These are phyloP conservation scores for Stipa capillata DNA, from an alignment of 176 grass and related monocot species.

Conservation along the genomic window DNA sequence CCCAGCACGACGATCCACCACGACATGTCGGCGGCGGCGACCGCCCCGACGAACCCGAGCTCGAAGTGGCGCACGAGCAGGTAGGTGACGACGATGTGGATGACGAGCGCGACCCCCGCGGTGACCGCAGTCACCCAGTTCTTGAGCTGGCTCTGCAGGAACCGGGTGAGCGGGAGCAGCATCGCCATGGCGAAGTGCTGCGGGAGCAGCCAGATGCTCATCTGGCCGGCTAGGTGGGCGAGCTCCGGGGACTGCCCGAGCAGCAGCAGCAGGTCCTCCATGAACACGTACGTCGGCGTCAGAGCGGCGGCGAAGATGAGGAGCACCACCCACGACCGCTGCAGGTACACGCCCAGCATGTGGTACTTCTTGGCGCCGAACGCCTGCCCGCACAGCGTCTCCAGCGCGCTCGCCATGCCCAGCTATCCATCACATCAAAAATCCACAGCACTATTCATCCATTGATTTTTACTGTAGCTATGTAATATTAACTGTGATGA, in stretches of 20 bases:
- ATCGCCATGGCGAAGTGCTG: constrained; percentile 56
- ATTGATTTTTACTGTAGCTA: no score
- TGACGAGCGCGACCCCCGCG: not conserved
- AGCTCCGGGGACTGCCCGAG: constrained; percentile 43
- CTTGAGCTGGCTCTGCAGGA: constrained; percentile 66
- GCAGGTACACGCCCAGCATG: constrained; percentile 69
- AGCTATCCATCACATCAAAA: not conserved
- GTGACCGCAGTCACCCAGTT: constrained; percentile 32
- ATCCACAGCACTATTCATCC: not conserved
- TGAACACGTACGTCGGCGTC: constrained; percentile 43
- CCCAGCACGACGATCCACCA: constrained; percentile 50
- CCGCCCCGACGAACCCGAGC: not conserved
- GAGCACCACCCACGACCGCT: constrained; percentile 42
- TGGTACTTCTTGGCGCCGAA: constrained; percentile 48
- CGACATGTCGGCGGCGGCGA: constrained; percentile 23
- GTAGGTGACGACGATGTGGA: constrained; percentile 44
- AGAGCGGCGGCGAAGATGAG: constrained; percentile 29
- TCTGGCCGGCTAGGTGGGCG: constrained; percentile 14
- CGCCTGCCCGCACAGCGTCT: constrained; percentile 58
- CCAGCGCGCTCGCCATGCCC: constrained; percentile 66
- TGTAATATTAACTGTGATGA: no score
- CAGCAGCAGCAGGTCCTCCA: constrained; percentile 34
- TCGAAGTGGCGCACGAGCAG: constrained; percentile 7
- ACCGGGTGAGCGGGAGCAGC: constrained; percentile 44
- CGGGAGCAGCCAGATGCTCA: constrained; percentile 47